These are phyloP conservation scores for Gossypium lobatum DNA, from an alignment of 441 rosid genomes.

Conservation along the genomic window DNA sequence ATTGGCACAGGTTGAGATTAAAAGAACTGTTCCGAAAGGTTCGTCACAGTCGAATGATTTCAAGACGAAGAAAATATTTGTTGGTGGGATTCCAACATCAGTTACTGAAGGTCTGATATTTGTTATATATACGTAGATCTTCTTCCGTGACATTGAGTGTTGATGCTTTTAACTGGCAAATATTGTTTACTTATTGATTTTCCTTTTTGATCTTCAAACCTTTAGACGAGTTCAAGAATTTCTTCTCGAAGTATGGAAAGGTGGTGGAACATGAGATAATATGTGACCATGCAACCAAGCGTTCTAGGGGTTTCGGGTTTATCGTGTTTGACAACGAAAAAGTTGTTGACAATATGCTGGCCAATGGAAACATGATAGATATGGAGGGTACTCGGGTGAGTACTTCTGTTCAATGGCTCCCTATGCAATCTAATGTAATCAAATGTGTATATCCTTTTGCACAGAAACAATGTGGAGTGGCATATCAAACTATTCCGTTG, in stretches of 20 bases:
- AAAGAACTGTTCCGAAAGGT: conserved; percentile 84
- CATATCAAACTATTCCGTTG: background rate
- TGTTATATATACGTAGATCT: background rate
- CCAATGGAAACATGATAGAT: conserved; percentile 86
- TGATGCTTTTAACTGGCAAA: background rate
- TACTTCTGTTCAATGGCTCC: background rate
- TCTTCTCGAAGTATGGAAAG: conserved; percentile 64
- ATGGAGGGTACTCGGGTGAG: conserved; percentile 89
- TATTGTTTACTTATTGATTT: background rate
- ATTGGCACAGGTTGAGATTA: conserved; percentile 71
- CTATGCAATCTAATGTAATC: background rate
- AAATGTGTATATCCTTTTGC: background rate
- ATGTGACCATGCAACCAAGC: conserved; percentile 85
- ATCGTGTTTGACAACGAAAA: conserved; percentile 77
- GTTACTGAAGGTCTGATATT: conserved; percentile 59
- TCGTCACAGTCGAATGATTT: conserved; percentile 65
- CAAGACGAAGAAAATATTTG: conserved; percentile 84
- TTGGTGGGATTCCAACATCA: conserved; percentile 80
- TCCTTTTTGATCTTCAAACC: background rate
- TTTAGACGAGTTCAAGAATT: conserved; percentile 37
- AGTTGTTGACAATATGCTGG: conserved; percentile 67
- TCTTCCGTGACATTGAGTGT: background rate
- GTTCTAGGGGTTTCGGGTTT: conserved; percentile 78
- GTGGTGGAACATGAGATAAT: conserved; percentile 78
- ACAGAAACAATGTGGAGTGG: background rate